Percentiles rank a stretch among this genome's conserved stretches.
Conservation (phyloP, 1,139 yeast genomes). For the Candida pseudocylindracea region DNA sequence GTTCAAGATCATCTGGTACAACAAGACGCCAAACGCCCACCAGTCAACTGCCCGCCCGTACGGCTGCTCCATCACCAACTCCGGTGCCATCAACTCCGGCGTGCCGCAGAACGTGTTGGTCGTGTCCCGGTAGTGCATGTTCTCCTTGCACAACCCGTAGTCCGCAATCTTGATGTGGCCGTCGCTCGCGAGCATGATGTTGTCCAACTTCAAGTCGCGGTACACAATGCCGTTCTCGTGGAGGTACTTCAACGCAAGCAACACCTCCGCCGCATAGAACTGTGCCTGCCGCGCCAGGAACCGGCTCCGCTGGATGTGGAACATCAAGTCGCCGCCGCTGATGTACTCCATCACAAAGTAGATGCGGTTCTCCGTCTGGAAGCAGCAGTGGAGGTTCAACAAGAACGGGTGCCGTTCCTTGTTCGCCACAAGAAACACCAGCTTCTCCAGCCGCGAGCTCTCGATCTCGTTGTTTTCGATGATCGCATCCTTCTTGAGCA, state of each 20-base stretch:
- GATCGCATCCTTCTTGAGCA: conserved; percentile 82
- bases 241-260: conserved; percentile 74
- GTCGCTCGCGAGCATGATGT: conserved; percentile 63
- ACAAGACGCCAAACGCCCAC: conserved; percentile 98
- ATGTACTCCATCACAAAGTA: conserved; percentile 97
- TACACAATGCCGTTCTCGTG: conserved; percentile 93
- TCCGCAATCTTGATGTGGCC: conserved; percentile 98
- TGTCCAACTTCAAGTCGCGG: conserved; percentile 90
- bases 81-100: conserved; percentile 99
- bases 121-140: conserved; percentile 79
- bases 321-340: conserved; percentile 96
- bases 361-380: conserved; percentile 92
- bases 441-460: conserved; percentile 80
- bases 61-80: conserved; percentile 76
- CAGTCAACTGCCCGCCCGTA: conserved; percentile 93
- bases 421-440: conserved; percentile 81
- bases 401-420: conserved; percentile 83
- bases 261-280: conserved; percentile 91
- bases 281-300: conserved; percentile 84
- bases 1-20: conserved; percentile 89
- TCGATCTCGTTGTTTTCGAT: conserved; percentile 93
- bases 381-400: conserved; percentile 79
- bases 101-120: conserved; percentile 98
- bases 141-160: conserved; percentile 90
- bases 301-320: conserved; percentile 91